A percentile compares a stretch with the other conserved stretches of the same genome.
Evolutionary conservation across 1,284 basidiomycete genomes (phyloP).

Genomic region (Apiotrichum laibachii): DNA sequence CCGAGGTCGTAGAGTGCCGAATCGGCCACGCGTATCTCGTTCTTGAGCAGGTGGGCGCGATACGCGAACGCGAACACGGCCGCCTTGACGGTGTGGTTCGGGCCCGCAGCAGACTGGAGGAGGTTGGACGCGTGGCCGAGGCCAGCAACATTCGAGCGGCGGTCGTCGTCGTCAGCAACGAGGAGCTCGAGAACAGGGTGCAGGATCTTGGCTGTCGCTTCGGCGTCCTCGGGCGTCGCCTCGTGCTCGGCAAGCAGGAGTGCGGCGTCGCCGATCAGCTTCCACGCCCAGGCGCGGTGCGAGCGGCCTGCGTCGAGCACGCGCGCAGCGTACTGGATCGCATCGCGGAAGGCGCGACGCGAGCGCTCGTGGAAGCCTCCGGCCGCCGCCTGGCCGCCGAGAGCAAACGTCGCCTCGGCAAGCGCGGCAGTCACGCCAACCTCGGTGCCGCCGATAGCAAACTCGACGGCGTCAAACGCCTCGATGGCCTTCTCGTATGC

Average conservation of each 20-base stretch:
- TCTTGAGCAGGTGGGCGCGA: constrained; percentile 65
- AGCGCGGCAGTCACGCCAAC: constrained; percentile 71
- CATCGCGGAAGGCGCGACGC: constrained; percentile 65
- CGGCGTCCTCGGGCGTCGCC: constrained; percentile 37
- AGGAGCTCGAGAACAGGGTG: constrained; percentile 41
- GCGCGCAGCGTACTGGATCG: constrained; percentile 60
- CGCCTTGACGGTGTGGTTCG: constrained; percentile 56
- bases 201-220: constrained; percentile 32
- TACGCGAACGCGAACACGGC: constrained; percentile 70
- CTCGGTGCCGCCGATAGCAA: constrained; percentile 53
- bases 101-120: constrained; percentile 26
- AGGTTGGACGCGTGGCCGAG: constrained; percentile 43
- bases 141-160: constrained; percentile 36
- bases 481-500: constrained; percentile 70
- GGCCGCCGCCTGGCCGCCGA: constrained; percentile 64
- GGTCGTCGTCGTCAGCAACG: constrained; percentile 44
- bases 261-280: constrained; percentile 74
- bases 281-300: constrained; percentile 78
- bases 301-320: constrained; percentile 61
- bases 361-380: constrained; percentile 73
- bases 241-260: constrained; percentile 60
- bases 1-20: constrained; percentile 77
- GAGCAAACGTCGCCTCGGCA: constrained; percentile 69
- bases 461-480: constrained; percentile 63
- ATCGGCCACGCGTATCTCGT: constrained; percentile 58